phyloP scores from a whole-genome alignment of 2,329 filamentous ascomycete species.

The Pyricularia grisea region DNA sequence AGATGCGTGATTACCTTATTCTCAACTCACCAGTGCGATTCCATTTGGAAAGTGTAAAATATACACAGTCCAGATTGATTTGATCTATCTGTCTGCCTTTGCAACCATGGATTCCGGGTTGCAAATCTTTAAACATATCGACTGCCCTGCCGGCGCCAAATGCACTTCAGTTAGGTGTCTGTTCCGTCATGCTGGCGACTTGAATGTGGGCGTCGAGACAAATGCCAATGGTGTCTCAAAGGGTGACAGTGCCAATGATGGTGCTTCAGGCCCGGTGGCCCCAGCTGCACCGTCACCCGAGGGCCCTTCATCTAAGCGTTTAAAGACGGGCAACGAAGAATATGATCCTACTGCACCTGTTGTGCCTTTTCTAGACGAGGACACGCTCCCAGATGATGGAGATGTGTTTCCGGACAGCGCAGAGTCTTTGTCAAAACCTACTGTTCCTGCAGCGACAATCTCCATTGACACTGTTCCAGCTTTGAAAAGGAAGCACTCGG shows the following conservation, averaged over 20 bases:
- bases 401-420: not conserved
- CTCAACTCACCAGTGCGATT: not conserved
- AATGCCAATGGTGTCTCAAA: not conserved
- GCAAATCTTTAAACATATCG: constrained; percentile 14
- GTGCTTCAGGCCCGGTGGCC: not conserved
- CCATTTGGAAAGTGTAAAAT: not conserved
- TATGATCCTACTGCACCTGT: constrained; percentile 7
- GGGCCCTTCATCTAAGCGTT: constrained; percentile 4
- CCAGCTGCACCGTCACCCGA: not conserved
- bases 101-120: constrained; percentile 1
- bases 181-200: constrained; percentile 11
- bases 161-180: constrained; percentile 13
- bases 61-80: not conserved
- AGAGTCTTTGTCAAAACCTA: not conserved
- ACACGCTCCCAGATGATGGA: not conserved
- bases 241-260: not conserved
- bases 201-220: not conserved
- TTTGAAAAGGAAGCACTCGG: constrained; percentile 9
- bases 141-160: constrained; percentile 13
- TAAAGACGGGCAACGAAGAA: constrained; percentile 4
- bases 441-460: not conserved
- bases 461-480: not conserved
- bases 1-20: not conserved
- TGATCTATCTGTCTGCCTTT: not conserved
- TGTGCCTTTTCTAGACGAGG: not conserved